phyloP scores from a whole-genome alignment of 2,329 filamentous ascomycete species.

The Aspergillus caelatus region DNA sequence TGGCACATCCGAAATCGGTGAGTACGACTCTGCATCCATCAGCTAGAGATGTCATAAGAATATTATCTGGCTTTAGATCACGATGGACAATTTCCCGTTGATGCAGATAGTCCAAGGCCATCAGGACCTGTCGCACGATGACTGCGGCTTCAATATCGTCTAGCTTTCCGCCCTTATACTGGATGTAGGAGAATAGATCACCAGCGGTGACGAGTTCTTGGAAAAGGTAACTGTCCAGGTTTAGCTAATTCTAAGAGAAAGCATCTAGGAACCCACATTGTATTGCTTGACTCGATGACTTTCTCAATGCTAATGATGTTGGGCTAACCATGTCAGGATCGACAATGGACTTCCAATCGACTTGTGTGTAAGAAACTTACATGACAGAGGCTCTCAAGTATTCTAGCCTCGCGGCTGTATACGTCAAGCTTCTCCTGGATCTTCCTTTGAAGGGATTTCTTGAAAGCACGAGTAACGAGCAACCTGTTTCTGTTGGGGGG shows the following conservation, averaged over 20 bases:
- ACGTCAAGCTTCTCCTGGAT: slow-evolving; percentile 33
- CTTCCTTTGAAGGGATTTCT: slow-evolving; percentile 22
- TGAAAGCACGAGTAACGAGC: neutral
- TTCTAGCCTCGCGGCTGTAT: slow-evolving; percentile 45
- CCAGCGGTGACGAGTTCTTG: slow-evolving; percentile 63
- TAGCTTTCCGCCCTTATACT: slow-evolving; percentile 52
- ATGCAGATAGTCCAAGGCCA: slow-evolving; percentile 63
- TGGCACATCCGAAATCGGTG: slow-evolving; percentile 64
- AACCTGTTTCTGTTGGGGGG: neutral
- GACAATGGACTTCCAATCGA: neutral
- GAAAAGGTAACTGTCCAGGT: slow-evolving; percentile 57
- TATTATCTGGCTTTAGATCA: slow-evolving; percentile 67
- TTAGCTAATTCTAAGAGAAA: neutral
- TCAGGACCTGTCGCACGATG: slow-evolving; percentile 58
- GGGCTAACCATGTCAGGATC: slow-evolving; percentile 43
- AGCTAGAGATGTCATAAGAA: slow-evolving; percentile 59
- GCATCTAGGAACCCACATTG: slow-evolving; percentile 44
- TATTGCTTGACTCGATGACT: slow-evolving; percentile 56
- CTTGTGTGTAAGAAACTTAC: slow-evolving; percentile 30
- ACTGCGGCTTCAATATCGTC: slow-evolving; percentile 55
- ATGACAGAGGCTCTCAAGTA: slow-evolving; percentile 58
- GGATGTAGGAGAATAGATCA: slow-evolving; percentile 63
- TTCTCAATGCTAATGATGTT: slow-evolving; percentile 63
- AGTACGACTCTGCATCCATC: slow-evolving; percentile 58
- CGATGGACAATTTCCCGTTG: slow-evolving; percentile 59